Base-by-base conservation (phyloP, 1,139 yeast species). In the Debaryomycetaceae sp. region DNA sequence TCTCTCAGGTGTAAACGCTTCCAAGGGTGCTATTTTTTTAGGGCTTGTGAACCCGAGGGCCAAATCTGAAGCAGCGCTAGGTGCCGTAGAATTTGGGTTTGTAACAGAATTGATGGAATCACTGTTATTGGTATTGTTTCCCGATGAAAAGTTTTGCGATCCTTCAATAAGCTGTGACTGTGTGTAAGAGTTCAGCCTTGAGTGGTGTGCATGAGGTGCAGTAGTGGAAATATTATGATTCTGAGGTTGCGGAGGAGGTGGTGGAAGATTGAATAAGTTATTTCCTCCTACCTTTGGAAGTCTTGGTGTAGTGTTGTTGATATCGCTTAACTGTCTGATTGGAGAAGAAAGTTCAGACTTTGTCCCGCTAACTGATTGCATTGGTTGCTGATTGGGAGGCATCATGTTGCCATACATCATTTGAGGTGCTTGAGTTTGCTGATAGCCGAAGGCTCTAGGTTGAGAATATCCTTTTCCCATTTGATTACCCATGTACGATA, bases 1-100 rank as follows among this genome's bases (percentile, higher is more conserved):
- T 41, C 95, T 66, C 54, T 86, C 95, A 1, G 95, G 95, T 0
- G 95, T 87, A 55, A 84, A 86, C 1, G 95, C 93, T 60, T 86
- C 95, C 48, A 84, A 68, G 6, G 88, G 87, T 27, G 80, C 72
- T 14, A 81, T 75, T 43, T 80, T 80, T 56, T 80, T 84, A 6
- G 81, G 80, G 49, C 78, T 69, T 2, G 76, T 68, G 52, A 72
- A 75, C 8, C 69, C 70, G 49, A 72, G 59, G 13, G 63, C 68
- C 39, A 72, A 56, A 56, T 69, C 69, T 36, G 69, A 58, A 29
- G 63, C 63, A 39, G 50, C 49, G 14, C 54, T 51, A 17, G 49
- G 49, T 2, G 49, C 53, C 22, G 49, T 45, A 41, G 59, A 22
- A 48, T 53, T 41, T 41, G 44, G 41, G 47, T 45, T 41, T 42